Conservation (phyloP, 208 protist genomes). For the Angomonas ambiguus region DNA sequence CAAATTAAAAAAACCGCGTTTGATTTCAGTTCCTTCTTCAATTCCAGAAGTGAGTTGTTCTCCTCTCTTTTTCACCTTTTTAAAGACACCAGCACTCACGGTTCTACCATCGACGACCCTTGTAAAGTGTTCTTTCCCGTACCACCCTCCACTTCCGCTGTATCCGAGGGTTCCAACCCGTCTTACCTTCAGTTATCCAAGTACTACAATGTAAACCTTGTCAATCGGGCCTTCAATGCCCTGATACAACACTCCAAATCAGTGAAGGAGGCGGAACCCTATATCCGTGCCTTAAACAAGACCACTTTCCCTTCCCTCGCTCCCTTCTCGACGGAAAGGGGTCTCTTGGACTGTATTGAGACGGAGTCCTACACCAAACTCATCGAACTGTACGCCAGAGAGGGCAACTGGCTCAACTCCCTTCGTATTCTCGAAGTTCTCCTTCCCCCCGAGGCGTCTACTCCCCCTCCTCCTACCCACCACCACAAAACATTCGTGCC, state of each 20-base stretch:
- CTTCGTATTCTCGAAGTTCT: conserved; percentile 33
- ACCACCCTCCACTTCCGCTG: background rate
- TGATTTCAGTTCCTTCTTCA: background rate
- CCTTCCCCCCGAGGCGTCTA: background rate
- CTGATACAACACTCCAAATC: conserved; percentile 34
- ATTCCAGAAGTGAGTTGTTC: background rate
- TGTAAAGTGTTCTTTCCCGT: background rate
- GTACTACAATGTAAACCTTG: conserved; percentile 39
- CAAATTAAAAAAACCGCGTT: background rate
- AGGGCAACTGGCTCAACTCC: conserved; percentile 50
- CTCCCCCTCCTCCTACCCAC: conserved; percentile 30
- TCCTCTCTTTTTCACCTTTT: background rate
- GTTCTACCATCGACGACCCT: background rate
- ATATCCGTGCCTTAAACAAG: background rate
- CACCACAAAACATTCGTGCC: conserved; percentile 40
- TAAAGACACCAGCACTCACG: background rate
- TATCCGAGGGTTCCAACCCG: background rate
- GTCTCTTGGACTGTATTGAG: background rate
- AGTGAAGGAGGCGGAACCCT: conserved; percentile 19
- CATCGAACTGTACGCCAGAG: conserved; percentile 36
- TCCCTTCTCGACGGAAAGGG: background rate
- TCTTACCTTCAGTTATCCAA: conserved; percentile 24
- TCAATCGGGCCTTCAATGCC: conserved; percentile 40
- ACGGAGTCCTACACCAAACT: conserved; percentile 28
- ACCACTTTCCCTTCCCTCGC: background rate